Percentiles rank a stretch among this genome's conserved stretches.
Evolutionary conservation across 2,329 filamentous ascomycete species (phyloP).

Genomic region (Ilyonectria destructans): DNA sequence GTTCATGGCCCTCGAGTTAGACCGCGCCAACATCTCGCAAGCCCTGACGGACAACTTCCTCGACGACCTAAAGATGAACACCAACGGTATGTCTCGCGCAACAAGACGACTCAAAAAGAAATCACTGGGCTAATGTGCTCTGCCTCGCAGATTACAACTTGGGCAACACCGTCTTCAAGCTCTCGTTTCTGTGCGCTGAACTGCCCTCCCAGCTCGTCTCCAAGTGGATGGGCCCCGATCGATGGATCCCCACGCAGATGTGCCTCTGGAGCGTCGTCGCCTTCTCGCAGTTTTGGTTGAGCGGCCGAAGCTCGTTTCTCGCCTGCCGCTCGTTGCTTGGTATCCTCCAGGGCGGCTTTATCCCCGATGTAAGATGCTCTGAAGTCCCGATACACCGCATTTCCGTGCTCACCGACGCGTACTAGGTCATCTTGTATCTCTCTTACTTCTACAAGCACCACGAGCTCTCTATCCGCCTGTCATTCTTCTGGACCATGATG

Average conservation of each 20-base stretch:
- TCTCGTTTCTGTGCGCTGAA: slow-evolving; percentile 53
- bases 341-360: slow-evolving; percentile 28
- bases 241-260: slow-evolving; percentile 75
- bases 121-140: slow-evolving; percentile 41
- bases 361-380: slow-evolving; percentile 25
- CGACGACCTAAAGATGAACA: slow-evolving; percentile 59
- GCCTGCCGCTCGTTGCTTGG: slow-evolving; percentile 26
- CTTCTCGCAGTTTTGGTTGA: slow-evolving; percentile 37
- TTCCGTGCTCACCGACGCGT: not conserved
- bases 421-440: slow-evolving; percentile 69
- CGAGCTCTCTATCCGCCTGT: slow-evolving; percentile 51
- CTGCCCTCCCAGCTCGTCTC: slow-evolving; percentile 74
- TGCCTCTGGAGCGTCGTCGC: slow-evolving; percentile 51
- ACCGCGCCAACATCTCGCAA: slow-evolving; percentile 63
- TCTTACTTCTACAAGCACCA: slow-evolving; percentile 76
- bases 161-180: slow-evolving; percentile 53
- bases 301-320: slow-evolving; percentile 23
- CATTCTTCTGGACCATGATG: slow-evolving; percentile 61
- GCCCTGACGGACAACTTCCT: slow-evolving; percentile 66
- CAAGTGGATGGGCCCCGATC: slow-evolving; percentile 72
- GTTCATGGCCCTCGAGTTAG: slow-evolving; percentile 62
- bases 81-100: slow-evolving; percentile 51
- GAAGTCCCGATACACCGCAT: not conserved
- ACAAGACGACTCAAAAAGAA: not conserved
- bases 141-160: slow-evolving; percentile 45